Percentiles rank a stretch among this genome's conserved stretches.
These are phyloP conservation scores for Ailanthus altissimus DNA, from an alignment of 345 rosid genomes.

Conservation along the genomic window DNA sequence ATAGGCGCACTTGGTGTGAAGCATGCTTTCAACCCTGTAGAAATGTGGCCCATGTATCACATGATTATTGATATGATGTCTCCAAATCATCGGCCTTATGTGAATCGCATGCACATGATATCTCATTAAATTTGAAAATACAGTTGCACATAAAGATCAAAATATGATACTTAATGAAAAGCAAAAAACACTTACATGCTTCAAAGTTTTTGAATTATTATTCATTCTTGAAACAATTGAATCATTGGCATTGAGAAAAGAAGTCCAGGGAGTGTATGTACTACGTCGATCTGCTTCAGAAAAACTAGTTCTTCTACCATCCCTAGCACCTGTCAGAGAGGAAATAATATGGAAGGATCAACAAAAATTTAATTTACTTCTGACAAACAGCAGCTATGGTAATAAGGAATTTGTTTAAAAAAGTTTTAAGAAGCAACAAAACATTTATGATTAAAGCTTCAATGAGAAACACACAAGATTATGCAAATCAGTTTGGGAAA, in stretches of 20 bases:
- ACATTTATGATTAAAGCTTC: not conserved
- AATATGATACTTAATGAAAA: not conserved
- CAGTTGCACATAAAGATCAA: not conserved
- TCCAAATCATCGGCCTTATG: not conserved
- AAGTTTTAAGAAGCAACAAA: not conserved
- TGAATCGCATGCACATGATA: not conserved
- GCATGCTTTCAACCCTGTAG: not conserved
- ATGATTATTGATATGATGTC: not conserved
- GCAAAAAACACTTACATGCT: conserved; percentile 37
- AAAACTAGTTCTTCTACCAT: conserved; percentile 23
- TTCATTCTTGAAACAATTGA: conserved; percentile 26
- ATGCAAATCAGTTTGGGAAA: too few species aligned
- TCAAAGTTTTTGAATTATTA: conserved; percentile 27
- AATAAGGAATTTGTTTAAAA: conserved; percentile 2
- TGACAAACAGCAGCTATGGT: not conserved
- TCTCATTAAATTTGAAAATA: not conserved
- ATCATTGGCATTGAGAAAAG: conserved; percentile 22
- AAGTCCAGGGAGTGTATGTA: conserved; percentile 38
- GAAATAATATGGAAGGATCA: not conserved
- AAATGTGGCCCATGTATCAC: not conserved
- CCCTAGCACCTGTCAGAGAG: conserved; percentile 31
- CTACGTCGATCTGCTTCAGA: conserved; percentile 42
- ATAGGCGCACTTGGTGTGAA: not conserved
- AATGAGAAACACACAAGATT: not conserved
- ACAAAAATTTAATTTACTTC: not conserved